These are phyloP conservation scores for Pyrenula aspistea DNA, from an alignment of 495 filamentous ascomycete species.

Conservation along the genomic window DNA sequence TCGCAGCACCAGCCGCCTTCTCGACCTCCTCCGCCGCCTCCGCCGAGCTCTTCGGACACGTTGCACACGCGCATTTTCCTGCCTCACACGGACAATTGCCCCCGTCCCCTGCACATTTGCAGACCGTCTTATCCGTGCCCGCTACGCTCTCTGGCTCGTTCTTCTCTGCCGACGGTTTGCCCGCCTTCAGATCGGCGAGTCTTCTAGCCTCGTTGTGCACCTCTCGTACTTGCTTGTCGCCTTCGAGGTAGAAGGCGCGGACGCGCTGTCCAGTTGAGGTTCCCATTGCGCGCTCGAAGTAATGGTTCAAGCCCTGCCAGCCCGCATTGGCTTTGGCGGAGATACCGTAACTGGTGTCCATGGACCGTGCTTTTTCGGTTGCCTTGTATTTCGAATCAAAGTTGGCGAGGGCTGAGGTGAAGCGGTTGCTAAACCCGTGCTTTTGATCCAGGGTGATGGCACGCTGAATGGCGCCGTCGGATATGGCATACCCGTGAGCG, in stretches of 20 bases:
- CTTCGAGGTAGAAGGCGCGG: slow-evolving; percentile 70
- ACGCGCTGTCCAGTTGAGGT: slow-evolving; percentile 80
- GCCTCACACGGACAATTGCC: slow-evolving; percentile 12
- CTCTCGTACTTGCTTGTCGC: slow-evolving; percentile 77
- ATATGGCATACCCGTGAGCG: slow-evolving; percentile 81
- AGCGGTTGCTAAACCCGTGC: slow-evolving; percentile 70
- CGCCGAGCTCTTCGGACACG: slow-evolving; percentile 9
- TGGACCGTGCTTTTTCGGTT: slow-evolving; percentile 59
- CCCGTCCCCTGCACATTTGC: slow-evolving; percentile 13
- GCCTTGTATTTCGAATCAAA: slow-evolving; percentile 78
- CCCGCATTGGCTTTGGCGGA: slow-evolving; percentile 49
- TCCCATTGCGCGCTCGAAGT: slow-evolving; percentile 84
- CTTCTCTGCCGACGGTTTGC: slow-evolving; percentile 27
- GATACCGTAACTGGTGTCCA: slow-evolving; percentile 68
- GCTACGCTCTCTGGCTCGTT: slow-evolving; percentile 6
- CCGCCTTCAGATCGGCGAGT: slow-evolving; percentile 74
- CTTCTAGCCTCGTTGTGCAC: slow-evolving; percentile 83
- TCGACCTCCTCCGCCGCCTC: slow-evolving; percentile 1
- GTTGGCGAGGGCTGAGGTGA: slow-evolving; percentile 56
- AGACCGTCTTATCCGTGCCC: slow-evolving; percentile 14
- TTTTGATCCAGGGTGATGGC: slow-evolving; percentile 84
- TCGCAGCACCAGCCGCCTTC: background rate
- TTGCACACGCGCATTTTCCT: slow-evolving; percentile 14
- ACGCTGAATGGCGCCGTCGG: slow-evolving; percentile 69
- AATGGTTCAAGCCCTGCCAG: slow-evolving; percentile 57